Percentiles rank a stretch among this genome's conserved stretches.
These are phyloP conservation scores for Ophiostoma sp. DNA, from an alignment of 2,329 filamentous ascomycete genomes.

Conservation along the genomic window DNA sequence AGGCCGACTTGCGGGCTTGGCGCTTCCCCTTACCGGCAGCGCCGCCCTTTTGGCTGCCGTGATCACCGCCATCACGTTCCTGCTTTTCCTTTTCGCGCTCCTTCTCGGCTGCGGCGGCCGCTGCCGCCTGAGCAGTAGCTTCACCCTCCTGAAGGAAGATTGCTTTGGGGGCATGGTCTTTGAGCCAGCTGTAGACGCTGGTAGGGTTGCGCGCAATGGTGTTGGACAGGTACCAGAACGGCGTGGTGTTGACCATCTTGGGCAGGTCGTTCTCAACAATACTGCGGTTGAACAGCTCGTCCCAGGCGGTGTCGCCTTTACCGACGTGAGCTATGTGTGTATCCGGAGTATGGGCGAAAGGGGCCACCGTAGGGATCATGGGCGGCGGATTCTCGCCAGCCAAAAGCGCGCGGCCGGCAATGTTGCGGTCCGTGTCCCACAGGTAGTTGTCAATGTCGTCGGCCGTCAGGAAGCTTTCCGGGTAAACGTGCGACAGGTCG, in stretches of 20 bases:
- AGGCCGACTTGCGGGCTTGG: conserved; percentile 9
- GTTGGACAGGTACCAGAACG: conserved; percentile 42
- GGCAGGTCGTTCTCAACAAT: conserved; percentile 40
- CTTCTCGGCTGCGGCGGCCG: conserved; percentile 32
- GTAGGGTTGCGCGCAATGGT: conserved; percentile 73
- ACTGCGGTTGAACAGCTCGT: conserved; percentile 38
- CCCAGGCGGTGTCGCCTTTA: conserved; percentile 35
- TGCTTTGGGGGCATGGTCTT: conserved; percentile 78
- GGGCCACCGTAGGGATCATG: conserved; percentile 53
- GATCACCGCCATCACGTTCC: conserved; percentile 38
- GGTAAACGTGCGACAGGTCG: conserved; percentile 40
- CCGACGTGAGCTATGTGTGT: conserved; percentile 29
- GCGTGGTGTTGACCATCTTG: conserved; percentile 18
- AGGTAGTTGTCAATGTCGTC: conserved; percentile 75
- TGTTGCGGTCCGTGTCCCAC: conserved; percentile 58
- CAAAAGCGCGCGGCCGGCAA: conserved; percentile 48
- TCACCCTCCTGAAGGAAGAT: conserved; percentile 74
- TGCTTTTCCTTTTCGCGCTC: conserved; percentile 38
- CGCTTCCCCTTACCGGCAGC: conserved; percentile 26
- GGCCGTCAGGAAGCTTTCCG: conserved; percentile 66
- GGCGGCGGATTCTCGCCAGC: conserved; percentile 32
- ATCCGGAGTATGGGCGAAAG: conserved; percentile 43
- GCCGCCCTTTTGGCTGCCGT: conserved; percentile 28
- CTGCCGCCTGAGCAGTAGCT: conserved; percentile 34
- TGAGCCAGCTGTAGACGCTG: conserved; percentile 94